A percentile compares a stretch with the other conserved stretches of the same genome.
These are phyloP conservation scores for Lojkania enalia DNA, from an alignment of 2,329 filamentous ascomycete genomes.

Conservation along the genomic window DNA sequence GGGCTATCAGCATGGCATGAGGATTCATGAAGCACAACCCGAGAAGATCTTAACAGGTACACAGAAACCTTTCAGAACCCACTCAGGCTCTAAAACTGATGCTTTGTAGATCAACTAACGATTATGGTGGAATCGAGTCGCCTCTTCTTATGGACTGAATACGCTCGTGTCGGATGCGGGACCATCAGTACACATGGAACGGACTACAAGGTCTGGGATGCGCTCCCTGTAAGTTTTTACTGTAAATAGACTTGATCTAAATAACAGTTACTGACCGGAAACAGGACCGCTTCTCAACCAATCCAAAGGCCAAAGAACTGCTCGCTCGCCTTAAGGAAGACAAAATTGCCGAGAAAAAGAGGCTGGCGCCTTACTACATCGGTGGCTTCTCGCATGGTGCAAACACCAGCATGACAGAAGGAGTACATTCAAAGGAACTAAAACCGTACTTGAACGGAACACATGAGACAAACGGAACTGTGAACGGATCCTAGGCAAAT, in stretches of 20 bases:
- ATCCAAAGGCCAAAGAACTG: conserved; percentile 40
- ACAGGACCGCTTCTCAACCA: conserved; percentile 43
- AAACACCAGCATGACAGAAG: conserved; percentile 31
- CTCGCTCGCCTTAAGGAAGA: conserved; percentile 35
- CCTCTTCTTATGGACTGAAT: conserved; percentile 46
- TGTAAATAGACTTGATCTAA: not conserved
- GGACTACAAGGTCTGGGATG: conserved; percentile 45
- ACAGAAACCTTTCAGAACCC: conserved; percentile 5
- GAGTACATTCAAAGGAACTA: conserved; percentile 35
- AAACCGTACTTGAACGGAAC: conserved; percentile 24
- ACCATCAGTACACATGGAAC: conserved; percentile 41
- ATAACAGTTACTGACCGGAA: conserved; percentile 4
- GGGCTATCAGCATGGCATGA: conserved; percentile 52
- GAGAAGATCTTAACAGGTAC: conserved; percentile 48
- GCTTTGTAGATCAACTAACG: conserved; percentile 39
- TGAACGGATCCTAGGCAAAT: not conserved
- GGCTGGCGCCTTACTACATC: conserved; percentile 41
- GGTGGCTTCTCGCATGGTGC: conserved; percentile 38
- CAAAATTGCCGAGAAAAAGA: conserved; percentile 35
- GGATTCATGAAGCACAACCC: conserved; percentile 48
- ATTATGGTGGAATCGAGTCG: conserved; percentile 46
- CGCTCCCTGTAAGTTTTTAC: conserved; percentile 33
- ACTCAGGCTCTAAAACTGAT: conserved; percentile 9
- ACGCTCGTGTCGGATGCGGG: conserved; percentile 40
- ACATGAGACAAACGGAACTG: not conserved